Percentiles rank a stretch among this genome's conserved stretches.
phyloP scores from a whole-genome alignment of 495 filamentous ascomycete genomes.

The Penicillium mononematosum region DNA sequence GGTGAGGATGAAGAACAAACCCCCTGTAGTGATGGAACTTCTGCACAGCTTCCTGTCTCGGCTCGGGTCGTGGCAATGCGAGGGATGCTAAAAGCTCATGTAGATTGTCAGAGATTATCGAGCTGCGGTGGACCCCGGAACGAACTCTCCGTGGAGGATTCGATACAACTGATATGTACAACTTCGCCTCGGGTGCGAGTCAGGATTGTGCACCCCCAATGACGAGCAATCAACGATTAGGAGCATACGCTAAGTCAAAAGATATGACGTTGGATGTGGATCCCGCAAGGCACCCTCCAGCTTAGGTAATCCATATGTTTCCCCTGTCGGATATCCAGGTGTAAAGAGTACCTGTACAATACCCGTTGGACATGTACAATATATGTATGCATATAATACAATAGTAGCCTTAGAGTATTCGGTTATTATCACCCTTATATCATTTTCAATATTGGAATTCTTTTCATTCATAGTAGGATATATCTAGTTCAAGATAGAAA shows the following conservation, averaged over 20 bases:
- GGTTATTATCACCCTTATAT: neutral
- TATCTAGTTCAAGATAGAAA: slow-evolving; percentile 1
- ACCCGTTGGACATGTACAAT: no score
- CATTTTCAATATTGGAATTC: neutral
- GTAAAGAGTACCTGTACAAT: neutral
- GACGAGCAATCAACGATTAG: neutral
- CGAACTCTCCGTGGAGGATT: neutral
- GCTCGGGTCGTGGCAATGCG: neutral
- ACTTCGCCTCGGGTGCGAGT: neutral
- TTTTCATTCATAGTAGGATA: slow-evolving; percentile 6
- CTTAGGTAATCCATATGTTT: slow-evolving; percentile 1
- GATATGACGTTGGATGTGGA: slow-evolving; percentile 9
- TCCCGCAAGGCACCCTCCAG: neutral
- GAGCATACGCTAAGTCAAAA: neutral
- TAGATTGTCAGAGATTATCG: neutral
- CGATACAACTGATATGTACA: neutral
- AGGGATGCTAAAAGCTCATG: neutral
- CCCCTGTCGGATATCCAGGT: no score
- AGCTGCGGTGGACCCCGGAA: neutral
- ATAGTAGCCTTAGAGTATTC: neutral
- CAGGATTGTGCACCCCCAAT: neutral
- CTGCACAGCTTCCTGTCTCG: neutral
- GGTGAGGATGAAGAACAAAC: neutral
- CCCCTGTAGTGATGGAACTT: neutral
- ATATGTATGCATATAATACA: no score